Evolutionary conservation across 2,329 filamentous ascomycete genomes (phyloP).

Genomic region (Calonectria pauciramosa): DNA sequence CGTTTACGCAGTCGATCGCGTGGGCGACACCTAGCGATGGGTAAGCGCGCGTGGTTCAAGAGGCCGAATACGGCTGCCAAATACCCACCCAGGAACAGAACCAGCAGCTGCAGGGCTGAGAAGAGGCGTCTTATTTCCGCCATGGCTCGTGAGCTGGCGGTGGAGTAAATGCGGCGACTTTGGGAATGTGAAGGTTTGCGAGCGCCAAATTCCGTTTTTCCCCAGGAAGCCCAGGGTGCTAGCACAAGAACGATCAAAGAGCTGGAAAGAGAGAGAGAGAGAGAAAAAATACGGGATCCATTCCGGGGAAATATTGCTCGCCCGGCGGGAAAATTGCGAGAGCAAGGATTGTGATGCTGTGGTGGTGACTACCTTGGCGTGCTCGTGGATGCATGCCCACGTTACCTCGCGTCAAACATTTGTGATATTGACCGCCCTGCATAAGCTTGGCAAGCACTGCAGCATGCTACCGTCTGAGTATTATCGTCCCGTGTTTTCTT

Average conservation of each 20-base stretch:
- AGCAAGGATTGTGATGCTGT: neutral
- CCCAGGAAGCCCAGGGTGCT: neutral
- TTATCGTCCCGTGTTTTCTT: neutral
- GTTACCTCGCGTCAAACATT: neutral
- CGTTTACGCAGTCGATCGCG: conserved; percentile 26
- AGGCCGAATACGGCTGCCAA: neutral
- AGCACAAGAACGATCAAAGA: neutral
- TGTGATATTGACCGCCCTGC: conserved; percentile 5
- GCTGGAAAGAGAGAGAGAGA: neutral
- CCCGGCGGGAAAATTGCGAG: neutral
- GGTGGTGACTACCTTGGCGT: conserved; percentile 3
- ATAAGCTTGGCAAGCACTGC: neutral
- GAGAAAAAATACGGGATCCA: neutral
- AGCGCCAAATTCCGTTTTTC: neutral
- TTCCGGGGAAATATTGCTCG: conserved; percentile 10
- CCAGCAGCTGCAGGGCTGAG: conserved; percentile 13
- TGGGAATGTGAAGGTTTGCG: neutral
- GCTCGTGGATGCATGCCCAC: conserved; percentile 3
- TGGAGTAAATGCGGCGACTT: neutral
- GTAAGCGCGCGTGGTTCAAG: neutral
- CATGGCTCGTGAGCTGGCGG: conserved; percentile 1
- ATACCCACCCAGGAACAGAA: conserved; percentile 15
- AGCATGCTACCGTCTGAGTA: neutral
- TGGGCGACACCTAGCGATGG: conserved; percentile 1
- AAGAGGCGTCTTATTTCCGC: conserved; percentile 7